Evolutionary conservation across 768 basidiomycete species (phyloP), one percentile per base, ranked within the genome.

Genomic region (Pleurotus pulmonarius): DNA sequence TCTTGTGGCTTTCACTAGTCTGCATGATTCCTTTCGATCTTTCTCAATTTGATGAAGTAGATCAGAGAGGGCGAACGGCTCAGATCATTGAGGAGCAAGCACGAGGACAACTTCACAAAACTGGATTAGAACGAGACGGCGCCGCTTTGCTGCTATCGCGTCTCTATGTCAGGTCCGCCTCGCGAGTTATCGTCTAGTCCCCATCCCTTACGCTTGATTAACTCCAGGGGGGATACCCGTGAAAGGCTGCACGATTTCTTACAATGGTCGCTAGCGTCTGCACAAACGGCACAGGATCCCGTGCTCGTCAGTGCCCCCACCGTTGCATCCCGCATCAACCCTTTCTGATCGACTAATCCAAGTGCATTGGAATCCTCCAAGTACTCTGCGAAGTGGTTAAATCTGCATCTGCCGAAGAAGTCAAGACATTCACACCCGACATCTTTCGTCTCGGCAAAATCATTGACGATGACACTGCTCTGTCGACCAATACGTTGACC

Each of bases 21-120:
- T 89, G 90, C 73, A 92, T 91, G 74, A 87, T 98, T 15, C 97
- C 97, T 0, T 99, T 99, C 69, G 87, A 92, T 65, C 75, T 99
- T 39, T 79, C 84, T 26, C 90, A 92, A 63, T 92, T 97, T 54
- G 92, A 94, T 64, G 86, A 88, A 56, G 64, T 61, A 8, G 76
- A 75, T 2, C 67, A 73, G n/a, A 62, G 65, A 20, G 81, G 84
- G 9, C 68, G 76, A 46, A 90, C 89, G 1, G 83, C 85, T 0
- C 61, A 64, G 15, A 67, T 67, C 4, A 71, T 95, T 2, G 87
- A 94, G 61, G 59, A 63, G 1, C 66, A 85, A 3, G 88, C 82
- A 0, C 88, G 80, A 62, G 62, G 63, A 4, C 80, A 84, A 62
- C 74, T 95, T 7, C 68, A 68, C 3, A 83, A 77, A 43, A 83